Evolutionary conservation across 2,329 filamentous ascomycete species (phyloP).

Genomic region (Zarea fungicola): DNA sequence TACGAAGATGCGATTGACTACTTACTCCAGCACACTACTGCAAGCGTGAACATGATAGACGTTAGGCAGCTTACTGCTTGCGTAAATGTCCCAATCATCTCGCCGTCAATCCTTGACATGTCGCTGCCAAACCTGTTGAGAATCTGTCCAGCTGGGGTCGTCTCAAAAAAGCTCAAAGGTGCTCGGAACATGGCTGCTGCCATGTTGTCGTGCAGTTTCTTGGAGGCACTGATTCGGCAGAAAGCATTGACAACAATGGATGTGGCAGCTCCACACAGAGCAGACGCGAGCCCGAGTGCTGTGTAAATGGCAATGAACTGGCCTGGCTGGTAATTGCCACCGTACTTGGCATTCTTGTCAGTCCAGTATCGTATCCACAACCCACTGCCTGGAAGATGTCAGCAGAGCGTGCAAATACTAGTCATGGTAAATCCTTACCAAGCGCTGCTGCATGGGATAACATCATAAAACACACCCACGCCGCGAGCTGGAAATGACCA

Average conservation of each 20-base stretch:
- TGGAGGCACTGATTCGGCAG: conserved; percentile 89
- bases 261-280: conserved; percentile 73
- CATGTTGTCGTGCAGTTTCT: conserved; percentile 89
- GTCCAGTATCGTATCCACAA: conserved; percentile 88
- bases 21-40: conserved; percentile 80
- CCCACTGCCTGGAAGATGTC: conserved; percentile 52
- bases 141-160: conserved; percentile 82
- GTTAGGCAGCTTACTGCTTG: conserved; percentile 11
- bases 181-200: conserved; percentile 87
- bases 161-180: conserved; percentile 94
- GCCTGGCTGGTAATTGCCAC: conserved; percentile 64
- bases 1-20: conserved; percentile 68
- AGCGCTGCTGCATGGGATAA: conserved; percentile 76
- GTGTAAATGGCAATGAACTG: conserved; percentile 89
- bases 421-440: conserved; percentile 39
- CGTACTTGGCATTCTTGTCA: conserved; percentile 61
- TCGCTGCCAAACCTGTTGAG: conserved; percentile 85
- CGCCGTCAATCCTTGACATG: conserved; percentile 27
- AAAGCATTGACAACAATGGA: conserved; percentile 93
- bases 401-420: conserved; percentile 10
- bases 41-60: conserved; percentile 41
- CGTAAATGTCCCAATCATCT: conserved; percentile 10
- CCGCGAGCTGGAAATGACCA: conserved; percentile 69
- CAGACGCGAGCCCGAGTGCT: conserved; percentile 75
- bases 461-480: conserved; percentile 69